Evolutionary conservation across 495 filamentous ascomycete genomes (phyloP).

Genomic region (Tuber indicum): DNA sequence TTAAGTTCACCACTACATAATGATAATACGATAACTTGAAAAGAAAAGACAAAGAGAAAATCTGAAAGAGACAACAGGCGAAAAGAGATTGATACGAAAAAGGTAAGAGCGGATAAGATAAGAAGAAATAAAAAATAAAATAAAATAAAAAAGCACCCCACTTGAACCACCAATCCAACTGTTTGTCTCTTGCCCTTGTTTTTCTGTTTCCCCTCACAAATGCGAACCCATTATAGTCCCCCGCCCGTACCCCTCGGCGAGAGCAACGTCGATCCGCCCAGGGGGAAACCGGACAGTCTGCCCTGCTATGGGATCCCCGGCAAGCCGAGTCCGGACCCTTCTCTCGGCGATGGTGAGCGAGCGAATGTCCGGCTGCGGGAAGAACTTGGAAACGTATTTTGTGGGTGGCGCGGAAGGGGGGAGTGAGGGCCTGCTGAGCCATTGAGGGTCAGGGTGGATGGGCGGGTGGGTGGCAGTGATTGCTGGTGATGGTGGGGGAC

Average conservation of each 20-base stretch:
- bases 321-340: background rate
- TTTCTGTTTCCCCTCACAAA: background rate
- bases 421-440: background rate
- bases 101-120: background rate
- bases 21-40: background rate
- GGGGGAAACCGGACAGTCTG: background rate
- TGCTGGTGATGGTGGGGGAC: background rate
- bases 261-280: background rate
- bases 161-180: background rate
- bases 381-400: background rate
- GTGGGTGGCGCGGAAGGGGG: background rate
- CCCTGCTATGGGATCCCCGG: background rate
- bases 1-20: background rate
- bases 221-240: background rate
- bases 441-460: background rate
- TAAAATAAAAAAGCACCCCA: background rate
- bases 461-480: background rate
- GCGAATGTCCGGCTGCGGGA: background rate
- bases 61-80: background rate
- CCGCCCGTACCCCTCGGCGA: background rate
- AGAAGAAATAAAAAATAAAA: background rate
- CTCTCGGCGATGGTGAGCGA: conserved; percentile 3
- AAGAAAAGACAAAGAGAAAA: no score
- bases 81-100: background rate
- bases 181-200: background rate